Evolutionary conservation across 768 basidiomycete genomes (phyloP).

Genomic region (Tricholoma bakamatsutake): DNA sequence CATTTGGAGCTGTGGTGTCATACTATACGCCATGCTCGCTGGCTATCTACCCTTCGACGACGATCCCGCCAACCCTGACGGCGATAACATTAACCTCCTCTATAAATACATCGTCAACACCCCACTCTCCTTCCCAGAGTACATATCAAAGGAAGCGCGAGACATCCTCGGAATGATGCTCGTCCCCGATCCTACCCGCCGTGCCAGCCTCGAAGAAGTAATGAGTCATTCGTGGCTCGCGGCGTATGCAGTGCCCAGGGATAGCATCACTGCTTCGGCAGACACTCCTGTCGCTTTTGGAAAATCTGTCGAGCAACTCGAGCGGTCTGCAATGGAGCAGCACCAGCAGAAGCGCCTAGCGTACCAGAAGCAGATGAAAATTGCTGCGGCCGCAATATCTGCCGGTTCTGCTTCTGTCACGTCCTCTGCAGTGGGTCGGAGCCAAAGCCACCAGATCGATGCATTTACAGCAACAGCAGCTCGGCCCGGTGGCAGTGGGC

Average conservation of each 20-base stretch:
- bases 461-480: slow-evolving; percentile 28
- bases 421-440: slow-evolving; percentile 27
- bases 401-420: slow-evolving; percentile 7
- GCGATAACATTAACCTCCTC: slow-evolving; percentile 97
- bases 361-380: slow-evolving; percentile 77
- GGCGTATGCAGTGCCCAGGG: slow-evolving; percentile 42
- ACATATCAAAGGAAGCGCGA: slow-evolving; percentile 78
- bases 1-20: slow-evolving; percentile 96
- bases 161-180: slow-evolving; percentile 89
- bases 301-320: slow-evolving; percentile 70
- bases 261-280: slow-evolving; percentile 13
- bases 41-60: slow-evolving; percentile 99
- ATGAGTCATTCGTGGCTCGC: slow-evolving; percentile 89
- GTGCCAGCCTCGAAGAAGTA: slow-evolving; percentile 70
- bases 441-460: slow-evolving; percentile 54
- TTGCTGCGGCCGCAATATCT: slow-evolving; percentile 30
- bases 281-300: slow-evolving; percentile 46
- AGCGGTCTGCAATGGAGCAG: slow-evolving; percentile 74
- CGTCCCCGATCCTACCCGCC: slow-evolving; percentile 81
- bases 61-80: slow-evolving; percentile 96
- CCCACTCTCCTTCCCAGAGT: slow-evolving; percentile 94
- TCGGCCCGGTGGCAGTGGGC: slow-evolving; percentile 29
- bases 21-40: slow-evolving; percentile 94
- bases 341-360: slow-evolving; percentile 79
- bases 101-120: slow-evolving; percentile 99